Evolutionary conservation across 441 rosid genomes (phyloP), one percentile per base, ranked within the genome.

Genomic region (Bruguiera hainesii): DNA sequence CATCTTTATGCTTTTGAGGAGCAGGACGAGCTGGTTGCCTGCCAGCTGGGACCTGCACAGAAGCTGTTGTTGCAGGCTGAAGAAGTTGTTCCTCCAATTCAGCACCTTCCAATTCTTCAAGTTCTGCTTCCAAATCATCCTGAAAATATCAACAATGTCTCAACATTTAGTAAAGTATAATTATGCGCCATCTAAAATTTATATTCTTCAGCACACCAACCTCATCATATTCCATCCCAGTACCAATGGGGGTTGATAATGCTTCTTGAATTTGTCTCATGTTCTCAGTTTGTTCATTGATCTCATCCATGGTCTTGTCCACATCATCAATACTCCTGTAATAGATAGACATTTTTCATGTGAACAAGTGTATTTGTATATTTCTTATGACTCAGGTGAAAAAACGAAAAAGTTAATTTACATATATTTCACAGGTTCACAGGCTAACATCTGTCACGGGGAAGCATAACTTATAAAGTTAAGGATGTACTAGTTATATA

Each of bases 231-330:
- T 95, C 99, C 63, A 94, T 87, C 0, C 90, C 93, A 2, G 94
- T 80, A 51, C 99, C 97, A 11, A 92, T 78, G 2, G 99, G 99
- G 66, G 89, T 74, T 29, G 99, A 80, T 73, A 95, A 76, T 66
- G 98, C 98, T 74, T 95, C 99, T 75, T 92, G 98, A 76, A 95
- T 95, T 81, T 90, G 99, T 72, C 87, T 90, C 99, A 95, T 95
- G 76, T 86, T 92, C 77, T 95, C 98, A 0, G 97, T 92, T 80
- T 92, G 98, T 75, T 95, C 99, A 66, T 90, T 95, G 76, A 92
- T 90, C 79, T 95, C 98, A 60, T 95, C 99, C 99, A 95, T 89
- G 15, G 96, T 89, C 84, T 87, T 89, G 72, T 95, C 99, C 51
- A 95, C 97, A 63, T 95, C 97, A 76, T 92, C 97, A 9, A 92